Base-by-base conservation (phyloP, 2,329 filamentous ascomycete species). In the Dactylellina leptospora region DNA sequence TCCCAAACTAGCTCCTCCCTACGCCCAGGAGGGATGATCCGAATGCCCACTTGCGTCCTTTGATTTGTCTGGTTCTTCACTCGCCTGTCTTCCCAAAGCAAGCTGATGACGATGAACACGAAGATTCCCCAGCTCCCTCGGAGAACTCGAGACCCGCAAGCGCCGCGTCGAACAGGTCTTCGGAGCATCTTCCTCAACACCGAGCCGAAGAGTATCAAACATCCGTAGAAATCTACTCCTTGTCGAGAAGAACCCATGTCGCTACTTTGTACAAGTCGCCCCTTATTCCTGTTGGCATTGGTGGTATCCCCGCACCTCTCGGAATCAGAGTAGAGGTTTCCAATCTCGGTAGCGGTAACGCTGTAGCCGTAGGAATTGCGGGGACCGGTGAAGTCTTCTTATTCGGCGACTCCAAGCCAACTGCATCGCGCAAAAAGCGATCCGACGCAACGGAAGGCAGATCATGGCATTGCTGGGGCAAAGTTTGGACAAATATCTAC, bases 401-500 rank as follows among this genome's bases (percentile, higher is more conserved):
- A 22, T 77, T 77, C 42, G 71, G 75, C 4, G 58, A 69, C 16
- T 63, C 63, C 6, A 74, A 51, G 25, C 68, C 68, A 1, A 48
- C 53, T 11, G 38, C 42, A 9, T 38, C 58, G 22, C 59, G 54
- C 44, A 74, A 62, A 5, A 38, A 61, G 18, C 70, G 76, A 9
- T 70, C 75, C 22, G 74, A 68, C 45, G 28, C 55, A 6, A 38
- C 48, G 11, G 70, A 73, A 36, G 73, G 75, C 25, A 51, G 63
- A 36, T 62, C 71, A 11, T 89, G 87, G 77, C 82, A 83, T 68
- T 97, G 92, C 76, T 83, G 95, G 61, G 93, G 89, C 18, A 99
- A 99, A 81, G 82, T 96, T 16, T 99, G 95, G 95, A 97, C 95
- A 0, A 88, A 88, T 45, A 82, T 96, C 25, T 91, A 95, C 77